Conservation (phyloP, 768 basidiomycete genomes). For the Suillus clintonianus region DNA sequence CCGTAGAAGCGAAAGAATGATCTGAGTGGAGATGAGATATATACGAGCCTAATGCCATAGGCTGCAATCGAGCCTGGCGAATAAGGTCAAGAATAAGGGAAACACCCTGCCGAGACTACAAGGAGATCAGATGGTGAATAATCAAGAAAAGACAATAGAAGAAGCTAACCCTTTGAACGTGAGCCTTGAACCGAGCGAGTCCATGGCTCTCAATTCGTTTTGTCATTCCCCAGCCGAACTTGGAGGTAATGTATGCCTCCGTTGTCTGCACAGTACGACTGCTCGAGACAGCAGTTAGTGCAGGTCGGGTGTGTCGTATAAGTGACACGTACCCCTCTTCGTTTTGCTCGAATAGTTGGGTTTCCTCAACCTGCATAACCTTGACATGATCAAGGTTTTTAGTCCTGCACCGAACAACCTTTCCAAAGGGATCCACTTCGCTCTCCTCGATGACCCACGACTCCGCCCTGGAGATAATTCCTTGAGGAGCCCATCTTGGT, state of each 20-base stretch:
- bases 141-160: not conserved
- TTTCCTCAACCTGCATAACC: conserved; percentile 90
- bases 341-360: conserved; percentile 67
- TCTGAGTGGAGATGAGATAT: conserved; percentile 35
- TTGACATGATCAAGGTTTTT: conserved; percentile 94
- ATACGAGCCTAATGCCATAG: conserved; percentile 45
- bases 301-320: not conserved
- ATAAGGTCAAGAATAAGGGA: conserved; percentile 77
- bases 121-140: conserved; percentile 11
- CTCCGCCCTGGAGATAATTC: conserved; percentile 82
- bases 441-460: conserved; percentile 96
- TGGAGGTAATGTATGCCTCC: conserved; percentile 84
- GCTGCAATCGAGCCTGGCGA: conserved; percentile 71
- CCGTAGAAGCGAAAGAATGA: conserved; percentile 28
- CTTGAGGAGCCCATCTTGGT: conserved; percentile 87
- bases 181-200: conserved; percentile 79
- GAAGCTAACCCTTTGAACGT: conserved; percentile 74
- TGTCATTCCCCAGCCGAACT: conserved; percentile 89
- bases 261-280: conserved; percentile 85
- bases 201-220: conserved; percentile 87
- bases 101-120: conserved; percentile 85
- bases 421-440: conserved; percentile 84
- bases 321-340: conserved; percentile 62
- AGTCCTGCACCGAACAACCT: conserved; percentile 75
- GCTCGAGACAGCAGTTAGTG: conserved; percentile 7